Conservation (phyloP, 345 rosid genomes). For the Cardiospermum halicacabum region DNA sequence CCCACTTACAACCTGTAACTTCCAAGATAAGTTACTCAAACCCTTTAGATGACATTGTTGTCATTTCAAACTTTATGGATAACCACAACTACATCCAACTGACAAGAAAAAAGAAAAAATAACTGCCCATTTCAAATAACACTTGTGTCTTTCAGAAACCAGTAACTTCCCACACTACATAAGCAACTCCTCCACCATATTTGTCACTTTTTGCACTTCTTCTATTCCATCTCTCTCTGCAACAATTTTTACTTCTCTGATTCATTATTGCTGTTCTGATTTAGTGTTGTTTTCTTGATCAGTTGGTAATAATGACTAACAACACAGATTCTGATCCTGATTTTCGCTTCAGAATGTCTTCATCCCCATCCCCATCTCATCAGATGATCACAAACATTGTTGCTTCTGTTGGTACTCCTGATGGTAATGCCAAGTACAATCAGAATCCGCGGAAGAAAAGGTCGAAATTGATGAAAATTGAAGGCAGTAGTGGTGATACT, state of each 20-base stretch:
- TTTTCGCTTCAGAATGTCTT: constrained; percentile 21
- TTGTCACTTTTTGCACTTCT: constrained; percentile 18
- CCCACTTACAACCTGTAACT: background rate
- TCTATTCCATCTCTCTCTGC: constrained; percentile 9
- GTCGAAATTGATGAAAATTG: constrained; percentile 30
- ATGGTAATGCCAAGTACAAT: constrained; percentile 17
- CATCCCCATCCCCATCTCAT: constrained; percentile 15
- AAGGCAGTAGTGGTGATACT: constrained; percentile 10
- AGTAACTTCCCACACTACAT: constrained; percentile 34
- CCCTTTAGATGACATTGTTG: background rate
- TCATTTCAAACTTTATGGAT: constrained; percentile 9
- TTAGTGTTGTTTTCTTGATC: no score
- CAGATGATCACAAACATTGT: constrained; percentile 18
- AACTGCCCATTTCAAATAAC: constrained; percentile 26
- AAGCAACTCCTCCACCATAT: constrained; percentile 25
- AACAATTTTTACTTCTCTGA: background rate
- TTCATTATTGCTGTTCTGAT: background rate
- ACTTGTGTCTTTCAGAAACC: constrained; percentile 9
- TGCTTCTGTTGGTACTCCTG: constrained; percentile 26
- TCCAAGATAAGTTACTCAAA: background rate
- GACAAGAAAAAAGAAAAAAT: constrained; percentile 10
- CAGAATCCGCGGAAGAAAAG: constrained; percentile 49
- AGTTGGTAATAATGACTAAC: constrained; percentile 22
- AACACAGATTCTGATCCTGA: constrained; percentile 22
- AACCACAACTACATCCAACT: constrained; percentile 25